Base-by-base conservation (phyloP, 169 alveolate genomes). In the Babesia ovata region DNA sequence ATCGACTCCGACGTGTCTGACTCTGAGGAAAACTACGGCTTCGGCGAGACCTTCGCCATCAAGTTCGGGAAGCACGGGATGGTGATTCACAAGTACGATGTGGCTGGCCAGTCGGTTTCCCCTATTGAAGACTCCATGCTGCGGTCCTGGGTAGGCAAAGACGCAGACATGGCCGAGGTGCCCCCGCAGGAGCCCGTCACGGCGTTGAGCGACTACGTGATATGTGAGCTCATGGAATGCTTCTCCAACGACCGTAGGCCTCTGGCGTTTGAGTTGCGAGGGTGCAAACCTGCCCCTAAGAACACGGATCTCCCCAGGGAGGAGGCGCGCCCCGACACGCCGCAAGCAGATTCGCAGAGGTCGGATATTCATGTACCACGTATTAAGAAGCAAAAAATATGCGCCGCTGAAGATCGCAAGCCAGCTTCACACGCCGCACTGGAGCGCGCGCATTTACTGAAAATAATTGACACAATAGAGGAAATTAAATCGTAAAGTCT, bases 1-100 rank as follows among this genome's bases (percentile, higher is more conserved):
- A 73, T 73, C 12, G 85, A 82, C 74, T 82, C 85, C 21, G 84
- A 82, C 46, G 79, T 82, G n/a, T 73, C 89, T 13, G 89, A 82
- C 24, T 24, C 60, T 19, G 85, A 82, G 57, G 78, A 82, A 36
- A 72, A 59, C 45, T 63, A 54, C 59, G 84, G 85, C 21, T 45
- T 63, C 21, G 85, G 89, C 22, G 78, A 71, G 49, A 28, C 57
- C 13, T 82, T 67, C 33, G 89, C 85, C 44, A 54, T 73, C 26
- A 82, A 66, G 46, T 24, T 24, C 26, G 44, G 29, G 16, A 36
- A 28, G 13, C 28, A n/a, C 17, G 62, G 79, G 12, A 13, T 71
- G 63, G 56, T 66, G 21, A 61, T 82, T 13, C 74, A 73, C 66
- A 82, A 82, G 70, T 82, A 58, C 36, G 79, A 82, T 61, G 19